Base-by-base conservation (phyloP, 2,329 filamentous ascomycete genomes). In the Paradendryphiella salina region DNA sequence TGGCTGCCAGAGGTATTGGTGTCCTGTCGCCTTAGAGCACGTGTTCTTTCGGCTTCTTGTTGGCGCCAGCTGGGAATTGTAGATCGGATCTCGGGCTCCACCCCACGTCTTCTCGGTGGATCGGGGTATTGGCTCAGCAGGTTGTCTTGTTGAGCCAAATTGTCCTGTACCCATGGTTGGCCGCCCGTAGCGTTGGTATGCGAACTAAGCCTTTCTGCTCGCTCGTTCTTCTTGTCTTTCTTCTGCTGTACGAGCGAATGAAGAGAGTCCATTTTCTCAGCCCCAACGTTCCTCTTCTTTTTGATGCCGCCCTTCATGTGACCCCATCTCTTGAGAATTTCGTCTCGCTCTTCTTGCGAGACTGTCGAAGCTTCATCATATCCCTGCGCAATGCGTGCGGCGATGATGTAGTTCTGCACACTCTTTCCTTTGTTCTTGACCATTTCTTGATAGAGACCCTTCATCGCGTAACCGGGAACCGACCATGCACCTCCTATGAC, bases 401-500 rank as follows among this genome's bases (percentile, higher is more conserved):
- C 83, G 37, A 90, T 83, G 57, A 95, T 89, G 67, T 93, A 93
- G 59, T 89, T 90, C 40, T 89, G 80, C 14, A 90, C 84, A 55
- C 84, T 89, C 36, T 81, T 84, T 18, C 86, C 84, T 59, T 90
- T 87, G 37, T 81, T 74, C 56, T 87, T 90, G 54, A 85, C 81
- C 45, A 94, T 79, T 68, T 93, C 87, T 33, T 88, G 88, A 63
- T 93, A 85, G 1, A 94, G 79, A 2, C 91, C 91, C 68, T 92
- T 89, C 79, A 92, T 87, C 3, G 89, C 82, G 65, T 94, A 95
- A 4, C 87, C 91, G 0, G 90, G 89, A 3, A 95, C 73, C 1
- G 83, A 83, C 46, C 76, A 74, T 15, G 75, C 70, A 21, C 77
- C 90, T 52, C 89, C 89, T 49, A 86, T 83, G n/a, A 90, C 88